Percentiles rank a stretch among this genome's conserved stretches.
Evolutionary conservation across 192 early-diverging fungal genomes (phyloP).

Genomic region (Umbelopsis ramanniana): DNA sequence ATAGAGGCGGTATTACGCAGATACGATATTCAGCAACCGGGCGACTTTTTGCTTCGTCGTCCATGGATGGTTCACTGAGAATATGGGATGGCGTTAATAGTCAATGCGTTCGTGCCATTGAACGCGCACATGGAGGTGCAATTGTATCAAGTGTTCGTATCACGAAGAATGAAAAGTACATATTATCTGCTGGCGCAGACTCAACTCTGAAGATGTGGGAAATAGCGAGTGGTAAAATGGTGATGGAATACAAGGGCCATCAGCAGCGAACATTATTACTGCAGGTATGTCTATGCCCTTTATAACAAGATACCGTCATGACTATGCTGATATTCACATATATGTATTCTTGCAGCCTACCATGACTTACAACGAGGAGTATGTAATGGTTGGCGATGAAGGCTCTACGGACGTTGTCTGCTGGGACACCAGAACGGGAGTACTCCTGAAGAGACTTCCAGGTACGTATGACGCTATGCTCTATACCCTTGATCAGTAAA

Average conservation of each 20-base stretch:
- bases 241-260: constrained; percentile 77
- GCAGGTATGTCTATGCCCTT: constrained; percentile 33
- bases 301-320: background rate
- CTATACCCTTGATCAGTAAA: background rate
- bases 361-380: constrained; percentile 73
- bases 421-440: constrained; percentile 76
- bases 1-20: constrained; percentile 63
- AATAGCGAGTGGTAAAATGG: constrained; percentile 66
- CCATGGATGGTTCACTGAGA: constrained; percentile 84
- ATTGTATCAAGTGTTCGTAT: constrained; percentile 76
- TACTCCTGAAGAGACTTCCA: constrained; percentile 52
- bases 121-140: constrained; percentile 75
- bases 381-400: constrained; percentile 74
- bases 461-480: constrained; percentile 37
- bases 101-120: constrained; percentile 75
- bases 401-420: constrained; percentile 59
- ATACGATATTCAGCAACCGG: constrained; percentile 77
- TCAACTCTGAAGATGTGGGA: constrained; percentile 84
- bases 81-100: constrained; percentile 86
- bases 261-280: constrained; percentile 45
- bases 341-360: constrained; percentile 34
- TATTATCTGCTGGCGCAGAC: constrained; percentile 83
- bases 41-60: constrained; percentile 73
- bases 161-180: constrained; percentile 74
- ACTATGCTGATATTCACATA: background rate